phyloP scores from a whole-genome alignment of 208 protist species.

The Angomonas deanei region DNA sequence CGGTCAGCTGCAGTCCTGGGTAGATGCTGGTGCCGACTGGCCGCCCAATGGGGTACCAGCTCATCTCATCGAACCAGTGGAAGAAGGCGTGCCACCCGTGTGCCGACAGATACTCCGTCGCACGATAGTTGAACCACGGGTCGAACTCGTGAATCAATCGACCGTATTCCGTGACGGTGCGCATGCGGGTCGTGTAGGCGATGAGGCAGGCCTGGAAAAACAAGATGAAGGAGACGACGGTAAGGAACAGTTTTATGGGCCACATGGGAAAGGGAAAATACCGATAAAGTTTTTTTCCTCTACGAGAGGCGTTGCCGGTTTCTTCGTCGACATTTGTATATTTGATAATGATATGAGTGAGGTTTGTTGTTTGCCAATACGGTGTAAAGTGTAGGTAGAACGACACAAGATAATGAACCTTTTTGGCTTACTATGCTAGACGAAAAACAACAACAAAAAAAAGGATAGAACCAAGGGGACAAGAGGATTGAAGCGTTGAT shows the following conservation, averaged over 20 bases:
- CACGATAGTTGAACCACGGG: constrained; percentile 93
- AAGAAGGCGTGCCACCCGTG: constrained; percentile 96
- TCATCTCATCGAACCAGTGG: constrained; percentile 98
- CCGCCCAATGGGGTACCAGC: constrained; percentile 98
- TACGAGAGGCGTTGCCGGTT: not conserved
- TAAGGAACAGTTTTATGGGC: not conserved
- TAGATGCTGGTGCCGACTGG: constrained; percentile 97
- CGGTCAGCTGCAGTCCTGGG: constrained; percentile 96
- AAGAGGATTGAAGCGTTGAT: no score
- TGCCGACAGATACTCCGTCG: constrained; percentile 83
- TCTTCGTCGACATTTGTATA: not conserved
- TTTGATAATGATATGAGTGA: not conserved
- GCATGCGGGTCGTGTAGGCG: constrained; percentile 60
- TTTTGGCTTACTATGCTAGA: not conserved
- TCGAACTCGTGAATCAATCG: constrained; percentile 92
- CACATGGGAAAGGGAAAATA: not conserved
- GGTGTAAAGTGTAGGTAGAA: no score
- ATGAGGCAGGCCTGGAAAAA: constrained; percentile 10
- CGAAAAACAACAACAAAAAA: no score
- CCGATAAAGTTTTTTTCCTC: not conserved
- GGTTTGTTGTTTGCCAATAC: no score
- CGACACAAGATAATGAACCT: no score
- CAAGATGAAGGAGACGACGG: not conserved
- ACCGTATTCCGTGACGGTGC: constrained; percentile 75
- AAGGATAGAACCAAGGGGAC: constrained; percentile 2